Evolutionary conservation across 1,284 basidiomycete species (phyloP).

Genomic region (Ustilago crameri): DNA sequence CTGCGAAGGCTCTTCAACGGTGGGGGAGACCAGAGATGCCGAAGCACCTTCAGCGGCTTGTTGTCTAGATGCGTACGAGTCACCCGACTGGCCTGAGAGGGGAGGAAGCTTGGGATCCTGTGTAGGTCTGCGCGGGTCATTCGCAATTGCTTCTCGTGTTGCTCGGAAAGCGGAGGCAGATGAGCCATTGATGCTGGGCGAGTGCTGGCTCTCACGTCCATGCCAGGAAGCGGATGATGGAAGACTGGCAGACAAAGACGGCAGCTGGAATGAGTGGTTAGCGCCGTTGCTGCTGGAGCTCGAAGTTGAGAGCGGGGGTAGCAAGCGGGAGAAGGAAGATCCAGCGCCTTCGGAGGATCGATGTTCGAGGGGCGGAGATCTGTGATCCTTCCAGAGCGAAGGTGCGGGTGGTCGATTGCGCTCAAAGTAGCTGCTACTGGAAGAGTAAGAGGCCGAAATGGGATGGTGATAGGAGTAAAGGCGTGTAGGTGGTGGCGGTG

Average conservation of each 20-base stretch:
- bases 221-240: conserved; percentile 36
- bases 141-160: conserved; percentile 10
- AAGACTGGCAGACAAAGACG: conserved; percentile 36
- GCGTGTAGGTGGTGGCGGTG: conserved; percentile 35
- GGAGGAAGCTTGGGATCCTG: conserved; percentile 25
- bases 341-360: conserved; percentile 17
- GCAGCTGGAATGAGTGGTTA: conserved; percentile 30
- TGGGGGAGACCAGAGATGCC: conserved; percentile 21
- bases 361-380: conserved; percentile 38
- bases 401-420: conserved; percentile 27
- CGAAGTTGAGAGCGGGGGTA: conserved; percentile 30
- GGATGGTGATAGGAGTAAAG: conserved; percentile 48
- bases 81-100: conserved; percentile 22
- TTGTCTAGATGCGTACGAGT: conserved; percentile 1
- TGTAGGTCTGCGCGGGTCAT: conserved; percentile 6
- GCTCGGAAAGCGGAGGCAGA: conserved; percentile 10
- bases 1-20: conserved; percentile 14
- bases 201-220: conserved; percentile 11
- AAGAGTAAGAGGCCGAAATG: conserved; percentile 40
- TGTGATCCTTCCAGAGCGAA: conserved; percentile 25
- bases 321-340: conserved; percentile 32
- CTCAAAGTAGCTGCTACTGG: conserved; percentile 23
- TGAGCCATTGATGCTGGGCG: conserved; percentile 2
- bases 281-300: conserved; percentile 15
- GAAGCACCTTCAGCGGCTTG: conserved; percentile 6